Conservation (phyloP, 1,284 basidiomycete species). For the Trichosporon faecale region DNA sequence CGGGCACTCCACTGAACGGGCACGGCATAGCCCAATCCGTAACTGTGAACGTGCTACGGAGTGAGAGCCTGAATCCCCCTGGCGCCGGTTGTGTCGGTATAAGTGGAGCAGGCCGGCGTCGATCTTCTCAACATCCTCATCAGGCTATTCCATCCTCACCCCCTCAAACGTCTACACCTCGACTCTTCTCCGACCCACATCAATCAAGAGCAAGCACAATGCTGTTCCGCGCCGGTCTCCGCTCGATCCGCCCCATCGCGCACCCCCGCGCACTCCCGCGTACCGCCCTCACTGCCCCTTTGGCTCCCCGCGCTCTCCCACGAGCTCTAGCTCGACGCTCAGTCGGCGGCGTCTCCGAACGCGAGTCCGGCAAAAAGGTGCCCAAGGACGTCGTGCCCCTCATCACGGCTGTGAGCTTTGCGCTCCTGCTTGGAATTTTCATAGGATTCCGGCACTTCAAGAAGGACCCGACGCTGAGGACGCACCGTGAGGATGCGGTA, state of each 20-base stretch:
- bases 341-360: not conserved
- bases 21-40: too few relatives aligned
- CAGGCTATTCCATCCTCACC: too few relatives aligned
- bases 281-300: not conserved
- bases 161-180: not conserved
- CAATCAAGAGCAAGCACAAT: not conserved
- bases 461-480: constrained; percentile 5
- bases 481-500: not conserved
- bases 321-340: not conserved
- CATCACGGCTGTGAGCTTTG: constrained; percentile 1
- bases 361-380: not conserved
- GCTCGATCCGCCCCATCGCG: not conserved
- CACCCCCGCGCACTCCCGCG: not conserved
- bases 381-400: not conserved
- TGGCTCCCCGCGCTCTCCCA: not conserved
- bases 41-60: not conserved
- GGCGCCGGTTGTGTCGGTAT: not conserved
- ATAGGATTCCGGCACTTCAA: not conserved
- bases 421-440: not conserved
- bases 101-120: not conserved
- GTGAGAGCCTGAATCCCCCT: too few relatives aligned
- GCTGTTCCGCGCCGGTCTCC: constrained; percentile 6
- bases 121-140: not conserved
- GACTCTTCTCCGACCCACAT: not conserved
- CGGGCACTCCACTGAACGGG: too few relatives aligned